phyloP scores from a whole-genome alignment of 306 rosid species.

The Vicia villosa region DNA sequence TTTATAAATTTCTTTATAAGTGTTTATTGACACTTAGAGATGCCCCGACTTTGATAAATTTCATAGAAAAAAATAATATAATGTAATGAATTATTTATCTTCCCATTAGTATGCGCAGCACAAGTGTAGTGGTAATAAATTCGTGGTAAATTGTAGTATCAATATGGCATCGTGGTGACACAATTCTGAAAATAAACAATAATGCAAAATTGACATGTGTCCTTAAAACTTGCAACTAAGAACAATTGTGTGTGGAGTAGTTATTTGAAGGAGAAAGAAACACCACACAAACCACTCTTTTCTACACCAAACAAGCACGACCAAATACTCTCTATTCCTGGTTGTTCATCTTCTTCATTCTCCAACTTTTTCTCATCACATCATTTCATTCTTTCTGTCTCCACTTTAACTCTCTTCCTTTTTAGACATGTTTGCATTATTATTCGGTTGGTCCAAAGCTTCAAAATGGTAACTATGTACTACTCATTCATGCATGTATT shows the following conservation, averaged over 20 bases:
- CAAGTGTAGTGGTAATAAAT: not conserved
- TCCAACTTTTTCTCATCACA: not conserved
- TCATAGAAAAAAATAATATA: too few relatives aligned
- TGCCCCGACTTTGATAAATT: too few relatives aligned
- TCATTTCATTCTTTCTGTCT: too few relatives aligned
- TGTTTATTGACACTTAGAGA: too few relatives aligned
- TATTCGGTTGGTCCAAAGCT: conserved; percentile 89
- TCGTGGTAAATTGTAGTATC: not conserved
- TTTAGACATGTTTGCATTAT: conserved; percentile 64
- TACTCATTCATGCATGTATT: not conserved
- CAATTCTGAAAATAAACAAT: not conserved
- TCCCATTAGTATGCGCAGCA: too few relatives aligned
- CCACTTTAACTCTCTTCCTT: not conserved
- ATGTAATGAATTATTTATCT: too few relatives aligned
- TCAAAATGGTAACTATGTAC: conserved; percentile 76
- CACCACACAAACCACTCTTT: conserved; percentile 2
- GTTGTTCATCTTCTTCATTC: not conserved
- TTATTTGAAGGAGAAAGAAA: not conserved
- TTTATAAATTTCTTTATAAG: too few relatives aligned
- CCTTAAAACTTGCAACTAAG: not conserved
- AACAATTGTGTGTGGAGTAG: not conserved
- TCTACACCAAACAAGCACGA: not conserved
- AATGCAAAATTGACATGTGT: not conserved
- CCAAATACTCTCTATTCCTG: not conserved
- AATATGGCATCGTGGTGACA: conserved; percentile 18